A percentile compares a stretch with the other conserved stretches of the same genome.
These are phyloP conservation scores for Saxophila tyrrhenica DNA, from an alignment of 495 filamentous ascomycete species.

Conservation along the genomic window DNA sequence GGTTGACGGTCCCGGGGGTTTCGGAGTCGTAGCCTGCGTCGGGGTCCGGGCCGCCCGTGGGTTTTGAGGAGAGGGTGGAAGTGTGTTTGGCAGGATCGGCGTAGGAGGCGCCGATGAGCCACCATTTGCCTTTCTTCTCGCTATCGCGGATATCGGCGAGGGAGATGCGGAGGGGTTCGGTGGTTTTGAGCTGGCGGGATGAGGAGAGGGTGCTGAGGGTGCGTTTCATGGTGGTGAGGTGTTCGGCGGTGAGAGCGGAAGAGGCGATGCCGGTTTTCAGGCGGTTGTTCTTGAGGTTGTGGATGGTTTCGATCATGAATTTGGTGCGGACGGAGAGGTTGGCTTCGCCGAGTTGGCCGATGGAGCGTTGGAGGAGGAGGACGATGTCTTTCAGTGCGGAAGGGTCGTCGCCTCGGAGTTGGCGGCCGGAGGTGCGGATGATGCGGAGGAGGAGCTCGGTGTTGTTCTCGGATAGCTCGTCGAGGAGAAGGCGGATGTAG, in stretches of 20 bases:
- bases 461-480: slow-evolving; percentile 71
- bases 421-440: slow-evolving; percentile 63
- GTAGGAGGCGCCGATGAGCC: slow-evolving; percentile 92
- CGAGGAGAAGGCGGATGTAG: slow-evolving; percentile 67
- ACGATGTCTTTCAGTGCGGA: slow-evolving; percentile 87
- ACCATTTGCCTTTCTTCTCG: slow-evolving; percentile 91
- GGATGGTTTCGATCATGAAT: slow-evolving; percentile 97
- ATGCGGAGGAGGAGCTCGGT: slow-evolving; percentile 82
- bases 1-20: slow-evolving; percentile 36
- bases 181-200: slow-evolving; percentile 49
- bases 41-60: slow-evolving; percentile 3
- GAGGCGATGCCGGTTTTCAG: slow-evolving; percentile 57
- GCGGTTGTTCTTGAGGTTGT: slow-evolving; percentile 86
- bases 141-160: slow-evolving; percentile 69
- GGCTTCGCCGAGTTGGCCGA: slow-evolving; percentile 52
- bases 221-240: slow-evolving; percentile 76
- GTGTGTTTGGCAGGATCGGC: slow-evolving; percentile 32
- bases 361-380: slow-evolving; percentile 58
- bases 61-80: slow-evolving; percentile 13
- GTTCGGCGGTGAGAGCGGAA: slow-evolving; percentile 57
- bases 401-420: slow-evolving; percentile 83
- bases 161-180: slow-evolving; percentile 70
- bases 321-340: slow-evolving; percentile 78
- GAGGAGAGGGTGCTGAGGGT: slow-evolving; percentile 62
- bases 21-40: slow-evolving; percentile 15